Conservation (phyloP, 2,329 filamentous ascomycete species). For the Diaporthe amygdali region DNA sequence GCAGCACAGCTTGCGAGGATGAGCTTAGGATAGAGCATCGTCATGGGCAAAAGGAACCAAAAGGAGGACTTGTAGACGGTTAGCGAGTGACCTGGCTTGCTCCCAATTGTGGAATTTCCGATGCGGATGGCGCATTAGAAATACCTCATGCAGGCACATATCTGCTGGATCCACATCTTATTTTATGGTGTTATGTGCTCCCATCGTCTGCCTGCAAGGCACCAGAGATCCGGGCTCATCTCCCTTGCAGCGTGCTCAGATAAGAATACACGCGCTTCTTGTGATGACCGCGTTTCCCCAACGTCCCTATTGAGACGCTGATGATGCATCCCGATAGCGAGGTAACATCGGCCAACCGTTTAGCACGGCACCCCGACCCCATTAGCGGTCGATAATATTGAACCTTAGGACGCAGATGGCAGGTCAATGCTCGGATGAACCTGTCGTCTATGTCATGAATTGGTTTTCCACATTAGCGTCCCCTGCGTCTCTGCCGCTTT, state of each 20-base stretch:
- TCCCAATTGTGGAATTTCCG: background rate
- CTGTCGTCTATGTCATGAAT: constrained; percentile 10
- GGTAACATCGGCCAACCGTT: background rate
- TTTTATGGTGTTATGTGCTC: background rate
- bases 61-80: background rate
- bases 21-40: constrained; percentile 1
- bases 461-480: constrained; percentile 2
- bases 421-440: background rate
- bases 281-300: background rate
- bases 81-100: background rate
- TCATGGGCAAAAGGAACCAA: background rate
- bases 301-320: background rate
- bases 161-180: background rate
- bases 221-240: background rate
- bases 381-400: background rate
- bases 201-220: background rate
- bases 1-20: background rate
- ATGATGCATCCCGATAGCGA: background rate
- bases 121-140: background rate
- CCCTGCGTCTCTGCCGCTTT: background rate
- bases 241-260: background rate
- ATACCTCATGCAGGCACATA: background rate
- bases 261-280: background rate
- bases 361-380: background rate
- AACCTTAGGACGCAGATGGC: background rate